These are phyloP conservation scores for Calamus simplicifolius DNA, from an alignment of 176 grass and related monocot species.

Conservation along the genomic window DNA sequence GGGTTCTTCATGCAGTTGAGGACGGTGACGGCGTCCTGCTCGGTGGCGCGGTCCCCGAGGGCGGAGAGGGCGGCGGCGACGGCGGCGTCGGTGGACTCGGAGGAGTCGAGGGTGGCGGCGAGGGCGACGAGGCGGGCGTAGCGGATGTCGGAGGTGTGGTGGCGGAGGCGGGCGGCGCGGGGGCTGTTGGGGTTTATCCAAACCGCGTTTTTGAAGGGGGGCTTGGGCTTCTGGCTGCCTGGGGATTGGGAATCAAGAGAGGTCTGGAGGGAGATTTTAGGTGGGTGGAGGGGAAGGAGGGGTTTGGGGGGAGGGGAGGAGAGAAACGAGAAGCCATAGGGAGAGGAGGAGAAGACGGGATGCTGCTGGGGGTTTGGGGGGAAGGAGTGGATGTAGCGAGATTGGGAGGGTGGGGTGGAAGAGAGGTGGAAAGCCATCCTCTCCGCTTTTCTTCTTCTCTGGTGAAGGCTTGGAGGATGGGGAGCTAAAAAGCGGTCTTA, in stretches of 20 bases:
- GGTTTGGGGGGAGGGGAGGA: constrained; percentile 10
- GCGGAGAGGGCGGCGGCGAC: constrained; percentile 40
- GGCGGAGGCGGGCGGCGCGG: constrained; percentile 31
- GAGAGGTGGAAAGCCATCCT: no score
- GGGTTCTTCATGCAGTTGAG: constrained; percentile 38
- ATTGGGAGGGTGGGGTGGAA: no score
- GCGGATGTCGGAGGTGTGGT: constrained; percentile 25
- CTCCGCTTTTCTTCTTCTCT: no score
- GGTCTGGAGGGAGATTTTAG: constrained; percentile 49
- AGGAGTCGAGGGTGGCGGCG: constrained; percentile 33
- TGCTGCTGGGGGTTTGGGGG: no score
- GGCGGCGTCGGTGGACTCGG: constrained; percentile 22
- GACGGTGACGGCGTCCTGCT: constrained; percentile 78
- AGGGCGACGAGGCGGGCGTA: constrained; percentile 37
- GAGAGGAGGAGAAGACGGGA: no score
- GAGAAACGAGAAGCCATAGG: no score
- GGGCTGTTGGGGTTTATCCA: constrained; percentile 91
- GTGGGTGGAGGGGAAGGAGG: not conserved
- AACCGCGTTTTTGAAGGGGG: constrained; percentile 32
- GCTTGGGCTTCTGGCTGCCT: not conserved
- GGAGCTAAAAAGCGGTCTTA: no score
- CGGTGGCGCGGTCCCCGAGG: constrained; percentile 32
- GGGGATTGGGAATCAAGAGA: constrained; percentile 10
- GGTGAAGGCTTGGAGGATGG: no score
- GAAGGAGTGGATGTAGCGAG: no score